phyloP scores from a whole-genome alignment of 305 asterid species.

The Euphrasia arctica region DNA sequence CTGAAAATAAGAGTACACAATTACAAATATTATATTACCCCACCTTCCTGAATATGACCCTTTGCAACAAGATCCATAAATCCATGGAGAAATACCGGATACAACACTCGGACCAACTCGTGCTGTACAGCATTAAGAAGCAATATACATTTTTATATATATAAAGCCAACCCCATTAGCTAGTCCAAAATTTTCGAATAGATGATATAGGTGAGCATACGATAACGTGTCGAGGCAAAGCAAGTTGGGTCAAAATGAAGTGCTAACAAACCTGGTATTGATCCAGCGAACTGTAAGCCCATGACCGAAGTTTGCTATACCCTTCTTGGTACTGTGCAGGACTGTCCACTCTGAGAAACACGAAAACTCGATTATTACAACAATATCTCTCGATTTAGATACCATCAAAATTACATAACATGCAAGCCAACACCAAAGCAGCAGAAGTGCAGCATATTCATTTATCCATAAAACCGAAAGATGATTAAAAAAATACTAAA shows the following conservation, averaged over 20 bases:
- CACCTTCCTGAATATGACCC: conserved; percentile 81
- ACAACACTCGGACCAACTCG: conserved; percentile 80
- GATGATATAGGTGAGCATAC: not conserved
- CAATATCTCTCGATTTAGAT: too few species aligned
- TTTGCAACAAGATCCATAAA: conserved; percentile 86
- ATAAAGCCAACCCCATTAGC: not conserved
- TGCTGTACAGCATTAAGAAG: conserved; percentile 50
- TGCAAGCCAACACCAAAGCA: conserved; percentile 1
- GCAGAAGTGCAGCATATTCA: not conserved
- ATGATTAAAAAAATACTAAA: not conserved
- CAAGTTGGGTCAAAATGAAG: conserved; percentile 15
- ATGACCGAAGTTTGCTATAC: conserved; percentile 78
- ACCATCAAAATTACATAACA: too few species aligned
- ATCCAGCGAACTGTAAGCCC: conserved; percentile 94
- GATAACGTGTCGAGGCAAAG: conserved; percentile 10
- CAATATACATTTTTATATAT: conserved; percentile 11
- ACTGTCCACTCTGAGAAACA: conserved; percentile 56
- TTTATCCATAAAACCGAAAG: conserved; percentile 1
- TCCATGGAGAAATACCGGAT: conserved; percentile 81
- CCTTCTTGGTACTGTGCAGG: conserved; percentile 87
- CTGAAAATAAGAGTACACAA: not conserved
- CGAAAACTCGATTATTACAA: conserved; percentile 5
- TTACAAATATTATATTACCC: conserved; percentile 14
- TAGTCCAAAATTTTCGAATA: not conserved
- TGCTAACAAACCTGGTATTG: conserved; percentile 68